Evolutionary conservation across 345 rosid species (phyloP).

Genomic region (Arabidopsis thaliana): TAIR10.1 NC_003076.8:24967501-24968000

Average conservation of each 20-base stretch:
- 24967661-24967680: constrained; percentile 5
- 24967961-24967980: neutral
- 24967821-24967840: constrained; percentile 34
- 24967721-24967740: constrained; percentile 61
- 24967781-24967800: neutral
- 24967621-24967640: neutral
- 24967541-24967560: neutral
- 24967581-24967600: neutral
- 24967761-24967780: neutral
- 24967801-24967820: constrained; percentile 22
- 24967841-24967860: constrained; percentile 41
- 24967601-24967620: neutral
- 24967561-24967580: neutral
- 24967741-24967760: constrained; percentile 1
- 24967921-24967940: neutral
- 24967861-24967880: constrained; percentile 38
- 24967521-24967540: constrained; percentile 4
- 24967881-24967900: constrained; percentile 31
- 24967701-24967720: constrained; percentile 56
- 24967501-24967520: neutral
- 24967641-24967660: neutral
- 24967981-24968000: neutral
- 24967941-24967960: neutral
- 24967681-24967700: constrained; percentile 50
- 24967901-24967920: neutral